Evolutionary conservation across 139 green algal species (phyloP).

Genomic region (Gonium pectorale): DNA sequence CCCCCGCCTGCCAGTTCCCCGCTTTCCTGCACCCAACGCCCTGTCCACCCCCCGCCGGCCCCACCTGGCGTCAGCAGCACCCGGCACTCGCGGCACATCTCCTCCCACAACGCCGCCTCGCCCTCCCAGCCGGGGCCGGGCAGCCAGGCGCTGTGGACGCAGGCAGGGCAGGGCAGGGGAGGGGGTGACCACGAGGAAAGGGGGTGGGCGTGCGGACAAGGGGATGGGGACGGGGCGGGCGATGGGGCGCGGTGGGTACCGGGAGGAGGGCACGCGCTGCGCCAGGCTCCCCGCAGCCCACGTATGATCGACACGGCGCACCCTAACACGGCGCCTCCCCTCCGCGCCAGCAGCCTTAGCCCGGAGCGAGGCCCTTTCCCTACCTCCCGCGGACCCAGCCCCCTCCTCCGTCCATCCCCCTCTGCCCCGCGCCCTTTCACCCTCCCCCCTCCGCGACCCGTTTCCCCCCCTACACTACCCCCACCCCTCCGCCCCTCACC

Average conservation of each 20-base stretch:
- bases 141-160: conserved; percentile 23
- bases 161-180: neutral
- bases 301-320: too few species aligned
- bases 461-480: too few species aligned
- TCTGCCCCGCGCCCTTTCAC: too few species aligned
- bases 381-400: neutral
- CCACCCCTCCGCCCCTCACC: neutral
- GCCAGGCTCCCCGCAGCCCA: too few species aligned
- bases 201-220: neutral
- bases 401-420: too few species aligned
- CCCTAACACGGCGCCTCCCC: too few species aligned
- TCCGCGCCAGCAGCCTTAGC: too few species aligned
- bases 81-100: conserved; percentile 55
- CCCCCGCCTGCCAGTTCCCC: neutral
- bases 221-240: neutral
- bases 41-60: neutral
- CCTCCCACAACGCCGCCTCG: conserved; percentile 72
- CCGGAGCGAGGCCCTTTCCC: neutral
- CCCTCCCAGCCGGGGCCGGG: conserved; percentile 67
- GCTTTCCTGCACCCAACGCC: neutral
- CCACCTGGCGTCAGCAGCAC: conserved; percentile 71
- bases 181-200: neutral
- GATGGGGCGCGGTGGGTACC: too few species aligned
- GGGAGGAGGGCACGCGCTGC: too few species aligned
- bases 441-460: too few species aligned